Base-by-base conservation (phyloP, 2,329 filamentous ascomycete genomes). In the Berkeleyomyces basicola region DNA sequence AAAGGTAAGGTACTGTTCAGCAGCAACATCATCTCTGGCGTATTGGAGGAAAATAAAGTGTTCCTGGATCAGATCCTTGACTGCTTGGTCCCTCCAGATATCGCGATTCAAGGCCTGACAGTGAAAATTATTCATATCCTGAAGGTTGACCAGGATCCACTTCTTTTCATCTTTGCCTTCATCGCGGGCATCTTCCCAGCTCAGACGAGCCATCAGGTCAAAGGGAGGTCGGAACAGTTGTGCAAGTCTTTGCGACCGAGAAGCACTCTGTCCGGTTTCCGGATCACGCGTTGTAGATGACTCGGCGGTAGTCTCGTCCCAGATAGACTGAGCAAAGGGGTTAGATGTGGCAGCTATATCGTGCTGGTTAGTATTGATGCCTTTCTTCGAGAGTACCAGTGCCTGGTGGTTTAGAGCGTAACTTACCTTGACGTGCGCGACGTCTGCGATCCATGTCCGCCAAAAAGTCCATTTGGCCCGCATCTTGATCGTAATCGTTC, bases 21-120 rank as follows among this genome's bases (percentile, higher is more conserved):
- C 89, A 44, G 85, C 81, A 0, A 83, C 81, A 68, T 95, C 90
- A 67, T 90, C 85, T 73, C 95, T 96, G 68, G 86, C 84, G 75
- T 93, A 97, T 70, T 99, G 93, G 68, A 99, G 76, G 73, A 99
- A 99, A 67, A 99, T 81, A 71, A 99, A 99, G 74, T 95, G 91
- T 71, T 96, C 92, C 68, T 82, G 82, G 39, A 99, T 79, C 0
- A 95, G 82, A n/a, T 88, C 83, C 68, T 82, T 83, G 63, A 99
- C 83, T 1, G 84, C 80, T 16, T 81, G 73, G 68, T 96, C 87
- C 74, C 96, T 96, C 93, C 93, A 99, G 61, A 97, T 84, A 71
- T 99, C 93, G 53, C 93, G 82, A 71, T 99, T 99, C 16, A 99
- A 77, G 2, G 88, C 82, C 72, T 99, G 93, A 72, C 93, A 99